A percentile compares a stretch with the other conserved stretches of the same genome.
Conservation (phyloP, 2,329 filamentous ascomycete species). For the Aaosphaeria pasadenensis region DNA sequence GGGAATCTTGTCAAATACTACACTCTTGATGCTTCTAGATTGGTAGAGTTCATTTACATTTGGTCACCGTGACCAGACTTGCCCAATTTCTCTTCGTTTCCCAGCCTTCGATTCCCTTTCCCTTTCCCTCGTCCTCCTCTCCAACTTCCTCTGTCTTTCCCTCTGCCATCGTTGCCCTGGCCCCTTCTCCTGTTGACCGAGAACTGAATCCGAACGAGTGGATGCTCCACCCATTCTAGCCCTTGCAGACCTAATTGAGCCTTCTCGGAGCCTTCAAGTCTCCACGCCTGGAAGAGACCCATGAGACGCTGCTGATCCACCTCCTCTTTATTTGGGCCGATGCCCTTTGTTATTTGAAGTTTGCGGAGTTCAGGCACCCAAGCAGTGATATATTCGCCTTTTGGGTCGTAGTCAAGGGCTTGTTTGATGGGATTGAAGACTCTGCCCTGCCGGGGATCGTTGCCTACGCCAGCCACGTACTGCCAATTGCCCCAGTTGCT, state of each 20-base stretch:
- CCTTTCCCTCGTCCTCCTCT: conserved; percentile 15
- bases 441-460: conserved; percentile 70
- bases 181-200: conserved; percentile 31
- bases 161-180: conserved; percentile 9
- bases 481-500: conserved; percentile 85
- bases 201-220: conserved; percentile 40
- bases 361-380: conserved; percentile 68
- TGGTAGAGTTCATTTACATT: too few species aligned
- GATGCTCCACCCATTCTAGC: conserved; percentile 64
- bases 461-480: conserved; percentile 76
- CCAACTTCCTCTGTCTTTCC: conserved; percentile 10
- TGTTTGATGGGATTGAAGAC: conserved; percentile 83
- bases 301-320: conserved; percentile 41
- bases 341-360: conserved; percentile 38
- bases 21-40: neutral
- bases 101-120: conserved; percentile 6
- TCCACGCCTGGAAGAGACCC: conserved; percentile 70
- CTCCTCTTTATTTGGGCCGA: conserved; percentile 19
- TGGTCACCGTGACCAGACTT: neutral
- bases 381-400: conserved; percentile 66
- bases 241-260: conserved; percentile 55
- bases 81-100: conserved; percentile 7
- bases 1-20: neutral
- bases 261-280: conserved; percentile 58
- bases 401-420: conserved; percentile 70